Evolutionary conservation across 2,329 filamentous ascomycete species (phyloP), one percentile per base, ranked within the genome.

Genomic region (Aspergillus sergii): DNA sequence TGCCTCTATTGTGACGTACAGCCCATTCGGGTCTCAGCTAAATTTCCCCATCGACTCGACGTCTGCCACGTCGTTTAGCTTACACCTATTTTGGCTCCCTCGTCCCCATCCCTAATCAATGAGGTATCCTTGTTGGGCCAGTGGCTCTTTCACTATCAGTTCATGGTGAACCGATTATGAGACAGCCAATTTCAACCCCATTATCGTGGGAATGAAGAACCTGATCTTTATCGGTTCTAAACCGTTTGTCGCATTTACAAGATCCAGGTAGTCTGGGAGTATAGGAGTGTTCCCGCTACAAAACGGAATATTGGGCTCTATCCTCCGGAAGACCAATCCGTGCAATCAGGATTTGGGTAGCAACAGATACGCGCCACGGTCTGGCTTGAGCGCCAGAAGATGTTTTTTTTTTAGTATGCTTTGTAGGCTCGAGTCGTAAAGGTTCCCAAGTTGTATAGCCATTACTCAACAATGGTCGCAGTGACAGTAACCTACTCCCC

Each of bases 61-160:
- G 51, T 26, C 32, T 55, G 51, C 51, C 51, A 55, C 51, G 51
- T 55, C 51, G 51, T 39, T 55, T 23, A 39, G 34, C 34, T 39
- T 36, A 14, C 51, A 26, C 51, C 32, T 34, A 23, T 39, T 41
- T n/a, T 26, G 51, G 51, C 12, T 36, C 51, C 11, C 32, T 54
- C 32, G 32, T 39, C 51, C 30, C 32, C 51, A 39, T 55, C 34
- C 11, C 51, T 36, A 54, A 54, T 54, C 51, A 39, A 54, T 39
- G 51, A 26, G 32, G 51, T 55, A 34, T 55, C 34, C 32, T 39
- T 16, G n/a, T 39, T 39, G 16, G 11, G 51, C n/a, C 19, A 10
- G 32, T 23, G 16, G 6, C 12, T 36, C 14, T 54, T 26, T 23
- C 9, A 23, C 34, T 54, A 39, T 55, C 51, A 39, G n/a, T 26